These are phyloP conservation scores for Omphalea diandra DNA, from an alignment of 441 rosid genomes.

Conservation along the genomic window DNA sequence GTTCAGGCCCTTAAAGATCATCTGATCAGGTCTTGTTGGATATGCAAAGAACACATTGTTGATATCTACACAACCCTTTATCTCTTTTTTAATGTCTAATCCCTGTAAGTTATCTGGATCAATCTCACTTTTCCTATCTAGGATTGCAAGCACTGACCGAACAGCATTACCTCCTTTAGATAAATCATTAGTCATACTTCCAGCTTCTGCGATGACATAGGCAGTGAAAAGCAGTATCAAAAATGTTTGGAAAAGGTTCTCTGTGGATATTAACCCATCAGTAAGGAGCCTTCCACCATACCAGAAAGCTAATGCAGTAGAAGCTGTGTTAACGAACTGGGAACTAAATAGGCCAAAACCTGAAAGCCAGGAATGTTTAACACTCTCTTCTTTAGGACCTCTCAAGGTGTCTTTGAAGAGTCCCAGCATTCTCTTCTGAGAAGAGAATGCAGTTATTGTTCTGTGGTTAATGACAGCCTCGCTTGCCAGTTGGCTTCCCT, in stretches of 20 bases:
- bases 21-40: slow-evolving; percentile 55
- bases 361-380: slow-evolving; percentile 50
- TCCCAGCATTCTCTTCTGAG: slow-evolving; percentile 54
- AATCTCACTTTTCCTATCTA: slow-evolving; percentile 53
- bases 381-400: slow-evolving; percentile 61
- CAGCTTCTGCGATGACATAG: slow-evolving; percentile 64
- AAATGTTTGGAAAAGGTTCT: slow-evolving; percentile 56
- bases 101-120: slow-evolving; percentile 35
- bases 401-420: slow-evolving; percentile 51
- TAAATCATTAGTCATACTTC: slow-evolving; percentile 62
- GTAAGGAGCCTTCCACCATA: slow-evolving; percentile 61
- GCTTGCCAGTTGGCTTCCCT: slow-evolving; percentile 72
- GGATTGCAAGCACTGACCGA: slow-evolving; percentile 43
- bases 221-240: slow-evolving; percentile 53
- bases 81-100: slow-evolving; percentile 32
- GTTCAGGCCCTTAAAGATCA: slow-evolving; percentile 51
- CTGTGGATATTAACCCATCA: slow-evolving; percentile 33
- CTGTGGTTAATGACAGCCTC: slow-evolving; percentile 70
- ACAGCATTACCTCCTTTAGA: slow-evolving; percentile 54
- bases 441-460: slow-evolving; percentile 69
- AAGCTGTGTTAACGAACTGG: slow-evolving; percentile 56
- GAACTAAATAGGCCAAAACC: slow-evolving; percentile 65
- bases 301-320: slow-evolving; percentile 60
- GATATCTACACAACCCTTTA: slow-evolving; percentile 47
- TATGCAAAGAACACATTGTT: slow-evolving; percentile 56